Base-by-base conservation (phyloP, 2,329 filamentous ascomycete genomes). In the Aspergillus aculeatinus region DNA sequence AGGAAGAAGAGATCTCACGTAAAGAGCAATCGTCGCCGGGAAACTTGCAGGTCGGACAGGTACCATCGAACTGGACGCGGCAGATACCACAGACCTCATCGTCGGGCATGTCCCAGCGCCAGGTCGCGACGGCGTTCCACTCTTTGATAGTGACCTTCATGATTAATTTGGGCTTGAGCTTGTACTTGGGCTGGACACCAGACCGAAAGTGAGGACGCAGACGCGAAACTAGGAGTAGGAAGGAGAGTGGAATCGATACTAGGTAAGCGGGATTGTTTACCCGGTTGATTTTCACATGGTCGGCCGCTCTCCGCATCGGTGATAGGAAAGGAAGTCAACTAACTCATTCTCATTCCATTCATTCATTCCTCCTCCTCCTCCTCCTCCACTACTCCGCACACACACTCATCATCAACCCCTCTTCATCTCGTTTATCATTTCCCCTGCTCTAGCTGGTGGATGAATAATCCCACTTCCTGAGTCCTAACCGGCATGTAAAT, bases 11-110 rank as follows among this genome's bases (percentile, higher is more conserved):
- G 23, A 9, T 29, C n/a, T 4, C 11, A 97, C 94, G 83, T 61
- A 99, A 83, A 60, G 90, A 90, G 79, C 95, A 99, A 74, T 97
- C 93, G 71, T 99, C 95, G 60, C 95, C 95, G 14, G 95, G 95
- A 73, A 92, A 98, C 83, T 96, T 96, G 87, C 95, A 99, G 58
- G 92, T 96, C 51, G 95, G 93, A 81, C 95, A 99, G 27, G 95
- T 98, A 61, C 93, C 94, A 75, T 99, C 95, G 74, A 98, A 99
- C 71, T 96, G 91, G 63, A 96, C 93, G 74, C 96, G 94, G 79
- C 95, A 99, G 79, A 99, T 99, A 70, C 95, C 95, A 70, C 95
- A 99, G 64, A 98, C 93, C 74, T 99, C 94, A 79, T 97, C 94
- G 70, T 96, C 92, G 25, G 94, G 92, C 71, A 98, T 91, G 75